Evolutionary conservation across 345 rosid genomes (phyloP).

Genomic region (Euphorbia tirucalli): DNA sequence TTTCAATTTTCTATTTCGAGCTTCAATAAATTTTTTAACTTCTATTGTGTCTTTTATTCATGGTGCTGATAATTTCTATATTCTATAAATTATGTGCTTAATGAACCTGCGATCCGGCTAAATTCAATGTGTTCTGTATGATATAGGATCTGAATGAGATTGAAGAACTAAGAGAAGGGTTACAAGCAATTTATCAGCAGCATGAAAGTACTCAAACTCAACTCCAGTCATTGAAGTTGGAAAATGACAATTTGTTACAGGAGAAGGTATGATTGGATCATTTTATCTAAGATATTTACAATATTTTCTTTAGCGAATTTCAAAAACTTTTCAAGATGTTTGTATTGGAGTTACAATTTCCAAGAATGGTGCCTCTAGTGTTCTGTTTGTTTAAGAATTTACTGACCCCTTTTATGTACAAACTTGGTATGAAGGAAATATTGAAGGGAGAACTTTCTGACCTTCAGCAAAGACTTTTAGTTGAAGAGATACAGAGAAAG

Average conservation of each 20-base stretch:
- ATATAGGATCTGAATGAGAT: conserved; percentile 56
- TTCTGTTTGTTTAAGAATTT: neutral
- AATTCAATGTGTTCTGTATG: conserved; percentile 14
- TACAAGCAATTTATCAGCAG: conserved; percentile 47
- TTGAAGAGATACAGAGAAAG: conserved; percentile 73
- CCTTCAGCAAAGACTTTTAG: conserved; percentile 52
- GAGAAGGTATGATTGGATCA: conserved; percentile 56
- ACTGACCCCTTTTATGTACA: conserved; percentile 2
- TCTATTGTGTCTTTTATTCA: neutral
- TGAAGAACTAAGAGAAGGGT: conserved; percentile 41
- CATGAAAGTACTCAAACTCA: conserved; percentile 46
- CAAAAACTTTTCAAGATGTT: conserved; percentile 1
- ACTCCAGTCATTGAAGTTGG: conserved; percentile 61
- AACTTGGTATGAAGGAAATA: conserved; percentile 43
- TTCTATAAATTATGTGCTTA: neutral
- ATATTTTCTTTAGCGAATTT: neutral
- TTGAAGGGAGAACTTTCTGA: conserved; percentile 54
- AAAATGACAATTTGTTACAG: conserved; percentile 43
- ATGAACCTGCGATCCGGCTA: neutral
- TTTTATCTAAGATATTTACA: neutral
- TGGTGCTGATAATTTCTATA: neutral
- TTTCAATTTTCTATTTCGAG: neutral
- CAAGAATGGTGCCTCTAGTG: neutral
- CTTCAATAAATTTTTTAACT: neutral
- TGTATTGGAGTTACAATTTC: neutral